These are phyloP conservation scores for Sutorius eximius DNA, from an alignment of 1,284 basidiomycete genomes.

Conservation along the genomic window DNA sequence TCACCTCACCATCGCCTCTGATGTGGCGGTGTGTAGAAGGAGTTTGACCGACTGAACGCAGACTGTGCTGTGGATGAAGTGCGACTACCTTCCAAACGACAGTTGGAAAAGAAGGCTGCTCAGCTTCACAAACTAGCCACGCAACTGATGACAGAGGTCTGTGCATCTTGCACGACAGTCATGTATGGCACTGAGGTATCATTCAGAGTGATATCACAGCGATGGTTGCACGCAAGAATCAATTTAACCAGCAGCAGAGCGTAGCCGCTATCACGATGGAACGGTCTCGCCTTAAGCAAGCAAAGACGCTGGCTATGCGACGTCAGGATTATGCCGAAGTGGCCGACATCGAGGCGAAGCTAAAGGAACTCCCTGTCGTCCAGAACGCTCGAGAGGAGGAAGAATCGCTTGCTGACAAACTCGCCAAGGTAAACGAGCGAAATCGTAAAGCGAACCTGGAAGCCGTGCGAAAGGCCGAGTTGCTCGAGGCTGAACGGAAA, in stretches of 20 bases:
- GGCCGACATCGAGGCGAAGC: constrained; percentile 56
- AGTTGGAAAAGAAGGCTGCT: constrained; percentile 62
- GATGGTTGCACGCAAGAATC: constrained; percentile 70
- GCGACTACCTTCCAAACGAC: constrained; percentile 64
- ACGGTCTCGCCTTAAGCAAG: constrained; percentile 61
- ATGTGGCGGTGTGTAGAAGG: constrained; percentile 50
- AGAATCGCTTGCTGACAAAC: constrained; percentile 48
- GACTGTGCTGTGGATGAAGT: constrained; percentile 55
- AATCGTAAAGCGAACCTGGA: constrained; percentile 83
- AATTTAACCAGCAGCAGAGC: constrained; percentile 48
- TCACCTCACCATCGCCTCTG: not conserved
- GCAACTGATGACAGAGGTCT: constrained; percentile 76
- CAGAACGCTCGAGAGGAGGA: constrained; percentile 38
- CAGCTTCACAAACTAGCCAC: constrained; percentile 59
- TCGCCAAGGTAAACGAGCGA: constrained; percentile 84
- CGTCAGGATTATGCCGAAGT: constrained; percentile 69
- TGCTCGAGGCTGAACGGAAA: constrained; percentile 63
- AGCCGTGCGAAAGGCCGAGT: constrained; percentile 74
- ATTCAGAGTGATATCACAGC: constrained; percentile 63
- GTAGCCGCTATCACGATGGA: constrained; percentile 51
- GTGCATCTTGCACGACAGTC: constrained; percentile 1
- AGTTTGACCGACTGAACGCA: constrained; percentile 64
- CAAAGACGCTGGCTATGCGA: constrained; percentile 66
- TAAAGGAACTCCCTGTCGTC: constrained; percentile 49
- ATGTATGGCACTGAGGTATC: constrained; percentile 6